Conservation (phyloP, 2,329 filamentous ascomycete species). For the Colletotrichum sp. region DNA sequence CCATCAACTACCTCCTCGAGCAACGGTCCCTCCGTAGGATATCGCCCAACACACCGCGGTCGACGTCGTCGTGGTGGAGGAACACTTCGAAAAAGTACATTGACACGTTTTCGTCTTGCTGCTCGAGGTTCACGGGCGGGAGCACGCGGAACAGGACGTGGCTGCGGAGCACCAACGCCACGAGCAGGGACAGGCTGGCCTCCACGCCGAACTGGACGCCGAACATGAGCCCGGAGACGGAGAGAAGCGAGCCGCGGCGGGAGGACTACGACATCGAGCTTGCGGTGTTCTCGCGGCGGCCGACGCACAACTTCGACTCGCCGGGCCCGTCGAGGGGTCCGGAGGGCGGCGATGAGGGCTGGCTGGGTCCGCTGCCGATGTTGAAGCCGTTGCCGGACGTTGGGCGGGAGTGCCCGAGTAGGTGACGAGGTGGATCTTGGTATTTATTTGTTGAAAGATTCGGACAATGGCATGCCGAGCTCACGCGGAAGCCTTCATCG, state of each 20-base stretch:
- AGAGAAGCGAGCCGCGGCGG: neutral
- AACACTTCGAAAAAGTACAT: neutral
- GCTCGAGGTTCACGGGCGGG: neutral
- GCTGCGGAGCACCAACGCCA: neutral
- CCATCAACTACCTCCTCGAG: slow-evolving; percentile 23
- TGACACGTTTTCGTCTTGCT: neutral
- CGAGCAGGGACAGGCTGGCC: neutral
- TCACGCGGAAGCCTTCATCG: neutral
- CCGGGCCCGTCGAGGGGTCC: neutral
- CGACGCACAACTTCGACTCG: neutral
- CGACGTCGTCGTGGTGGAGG: neutral
- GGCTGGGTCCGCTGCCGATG: neutral
- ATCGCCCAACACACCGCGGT: neutral
- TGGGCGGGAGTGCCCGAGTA: neutral
- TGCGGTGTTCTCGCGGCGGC: neutral
- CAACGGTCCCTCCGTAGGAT: neutral
- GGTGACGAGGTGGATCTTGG: neutral
- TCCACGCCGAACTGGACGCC: neutral
- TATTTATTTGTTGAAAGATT: neutral
- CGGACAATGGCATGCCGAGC: neutral
- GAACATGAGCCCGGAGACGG: neutral
- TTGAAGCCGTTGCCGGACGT: neutral
- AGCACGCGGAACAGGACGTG: neutral
- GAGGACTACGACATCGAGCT: slow-evolving; percentile 11
- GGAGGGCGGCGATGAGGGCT: neutral